Evolutionary conservation across 2,329 filamentous ascomycete species (phyloP), one percentile per base, ranked within the genome.

Genomic region (Chalara sp.): DNA sequence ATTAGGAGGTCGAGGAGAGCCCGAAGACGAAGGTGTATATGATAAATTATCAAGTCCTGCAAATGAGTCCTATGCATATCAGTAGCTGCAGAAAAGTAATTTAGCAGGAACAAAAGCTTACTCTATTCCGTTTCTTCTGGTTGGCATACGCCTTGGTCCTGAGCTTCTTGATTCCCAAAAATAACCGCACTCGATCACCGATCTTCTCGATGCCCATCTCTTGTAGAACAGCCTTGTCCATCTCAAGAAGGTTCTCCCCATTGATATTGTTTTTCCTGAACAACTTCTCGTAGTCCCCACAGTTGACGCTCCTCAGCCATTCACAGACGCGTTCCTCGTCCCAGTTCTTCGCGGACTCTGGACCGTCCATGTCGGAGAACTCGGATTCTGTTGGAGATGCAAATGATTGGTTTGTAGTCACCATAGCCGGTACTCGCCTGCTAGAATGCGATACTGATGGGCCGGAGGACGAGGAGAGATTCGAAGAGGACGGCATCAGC

Each of bases 171-270:
- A 92, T 90, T 58, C 85, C 84, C 55, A 91, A 78, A 63, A 89
- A 91, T 54, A 99, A 85, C 56, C 92, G 87, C 35, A 99, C 92
- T 49, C 93, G 84, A 68, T 99, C 93, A 57, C 93, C 93, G 58
- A 99, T 88, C 70, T 97, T 99, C 61, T 96, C 95, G 61, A 99
- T 92, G 42, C 93, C 93, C 82, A 99, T 95, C 68, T 99, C 93
- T 69, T 96, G 95, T 56, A 99, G 77, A 40, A 95, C 89, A 50
- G 90, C 86, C 74, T 96, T 95, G 70, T 99, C 93, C 77, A 96
- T 92, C 71, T 99, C 93, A 60, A 99, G 78, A 43, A 99, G 76
- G 65, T 95, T 96, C 72, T 96, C 90, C 63, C 93, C 93, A 66
- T 93, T 99, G 74, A 99, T 96, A 69, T 97, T 89, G 68, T 99